Evolutionary conservation across 352 stramenopile genomes (phyloP), one percentile per base, ranked within the genome.

Genomic region (Aphanomyces euteiches): DNA sequence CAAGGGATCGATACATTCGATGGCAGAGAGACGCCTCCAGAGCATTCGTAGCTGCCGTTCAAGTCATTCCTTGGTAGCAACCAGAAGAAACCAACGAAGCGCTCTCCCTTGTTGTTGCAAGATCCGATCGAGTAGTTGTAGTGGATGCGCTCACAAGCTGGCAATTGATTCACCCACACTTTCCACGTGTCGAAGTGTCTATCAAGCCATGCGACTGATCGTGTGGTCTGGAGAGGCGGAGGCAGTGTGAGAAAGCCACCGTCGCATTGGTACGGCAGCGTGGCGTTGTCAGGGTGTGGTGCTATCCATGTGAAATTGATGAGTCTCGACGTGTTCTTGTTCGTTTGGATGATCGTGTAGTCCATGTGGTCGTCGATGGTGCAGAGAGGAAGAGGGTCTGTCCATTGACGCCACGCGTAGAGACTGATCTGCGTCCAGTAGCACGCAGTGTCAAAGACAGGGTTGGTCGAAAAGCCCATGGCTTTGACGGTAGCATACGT

Each of bases 351-450:
- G 3, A 61, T 39, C 15, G 45, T 45, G 56, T 77, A 78, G 12
- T 66, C 13, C 5, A 84, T 74, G 47, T 84, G 72, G 0, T 38
- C 17, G 2, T 79, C 67, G 7, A 85, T 73, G 2, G 70, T 77
- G 56, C 81, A 85, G 13, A 75, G 28, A 8, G 78, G 75, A 4
- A 84, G 3, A 7, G 70, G 77, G 2, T 83, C 73, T 3, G 83
- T 17, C 82, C 80, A 90, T 1, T 64, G 47, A n/a, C 77, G 74
- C 58, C 87, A 90, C 50, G 88, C 88, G 0, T 56, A 39, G 10
- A 50, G 10, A n/a, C 10, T n/a, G 1, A n/a, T 3, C 17, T 50
- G 43, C 13, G 87, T 67, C 79, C 79, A 90, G n/a, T 75, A 75
- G 63, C 80, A 90, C 1, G 80, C 76, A 0, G 80, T 75, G 0